Conservation (phyloP, 73 alveolate genomes). For the Paramecium pentaurelia region DNA sequence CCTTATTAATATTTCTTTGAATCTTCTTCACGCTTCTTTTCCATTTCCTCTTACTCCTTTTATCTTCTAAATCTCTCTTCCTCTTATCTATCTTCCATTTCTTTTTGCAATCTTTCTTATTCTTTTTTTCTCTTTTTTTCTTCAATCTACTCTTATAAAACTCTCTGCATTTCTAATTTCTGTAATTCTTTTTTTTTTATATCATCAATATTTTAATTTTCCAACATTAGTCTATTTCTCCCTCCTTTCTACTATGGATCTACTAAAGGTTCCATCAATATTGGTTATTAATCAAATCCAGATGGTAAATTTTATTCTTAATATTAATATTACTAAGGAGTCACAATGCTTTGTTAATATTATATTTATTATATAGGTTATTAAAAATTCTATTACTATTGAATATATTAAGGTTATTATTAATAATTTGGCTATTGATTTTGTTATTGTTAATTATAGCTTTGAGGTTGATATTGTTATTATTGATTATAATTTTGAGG, state of each 20-base stretch:
- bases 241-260: not conserved
- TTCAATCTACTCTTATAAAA: conserved; percentile 26
- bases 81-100: not conserved
- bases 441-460: not conserved
- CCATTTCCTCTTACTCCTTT: not conserved
- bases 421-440: not conserved
- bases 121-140: conserved; percentile 33
- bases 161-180: conserved; percentile 37
- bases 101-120: not conserved
- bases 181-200: not conserved
- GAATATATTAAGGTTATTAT: not conserved
- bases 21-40: conserved; percentile 27
- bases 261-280: not conserved
- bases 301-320: not conserved
- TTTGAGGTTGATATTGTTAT: not conserved
- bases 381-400: not conserved
- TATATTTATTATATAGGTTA: not conserved
- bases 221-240: conserved; percentile 25
- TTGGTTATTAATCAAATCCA: not conserved
- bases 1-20: not conserved
- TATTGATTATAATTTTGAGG: not conserved
- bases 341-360: not conserved
- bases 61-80: not conserved
- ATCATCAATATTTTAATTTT: conserved; percentile 18
- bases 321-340: not conserved